Evolutionary conservation across 1,139 yeast genomes (phyloP).

Genomic region (Suhomyces bolitotheri): DNA sequence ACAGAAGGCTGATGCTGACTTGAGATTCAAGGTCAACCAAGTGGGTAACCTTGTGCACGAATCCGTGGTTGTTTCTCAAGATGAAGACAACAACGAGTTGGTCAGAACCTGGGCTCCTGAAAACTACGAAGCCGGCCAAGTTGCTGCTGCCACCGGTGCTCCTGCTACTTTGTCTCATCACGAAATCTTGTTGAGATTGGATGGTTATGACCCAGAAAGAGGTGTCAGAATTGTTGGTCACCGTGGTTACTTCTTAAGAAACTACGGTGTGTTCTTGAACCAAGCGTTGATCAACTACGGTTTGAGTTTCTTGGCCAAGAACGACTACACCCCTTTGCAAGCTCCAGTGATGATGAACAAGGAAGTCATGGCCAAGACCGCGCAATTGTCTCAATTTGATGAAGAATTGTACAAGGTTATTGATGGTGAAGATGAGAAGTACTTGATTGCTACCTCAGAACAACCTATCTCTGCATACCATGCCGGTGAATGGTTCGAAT

Average conservation of each 20-base stretch:
- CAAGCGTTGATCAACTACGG: constrained; percentile 98
- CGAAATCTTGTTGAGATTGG: constrained; percentile 88
- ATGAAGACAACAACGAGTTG: constrained; percentile 88
- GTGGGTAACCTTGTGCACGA: constrained; percentile 95
- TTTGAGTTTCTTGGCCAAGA: constrained; percentile 73
- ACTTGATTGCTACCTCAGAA: constrained; percentile 96
- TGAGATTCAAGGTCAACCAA: constrained; percentile 78
- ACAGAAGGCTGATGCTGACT: constrained; percentile 72
- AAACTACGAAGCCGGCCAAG: constrained; percentile 52
- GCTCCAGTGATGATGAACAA: constrained; percentile 99
- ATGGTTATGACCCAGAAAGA: constrained; percentile 98
- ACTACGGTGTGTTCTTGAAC: constrained; percentile 93
- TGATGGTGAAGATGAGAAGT: constrained; percentile 97
- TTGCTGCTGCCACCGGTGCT: constrained; percentile 72
- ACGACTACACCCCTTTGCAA: constrained; percentile 87
- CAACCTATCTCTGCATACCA: constrained; percentile 99
- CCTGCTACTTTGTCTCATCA: constrained; percentile 90
- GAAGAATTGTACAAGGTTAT: constrained; percentile 96
- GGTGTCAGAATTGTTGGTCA: constrained; percentile 98
- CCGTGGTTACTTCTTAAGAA: constrained; percentile 95
- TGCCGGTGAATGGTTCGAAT: constrained; percentile 97
- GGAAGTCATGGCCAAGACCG: constrained; percentile 99
- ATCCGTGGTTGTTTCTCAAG: constrained; percentile 80
- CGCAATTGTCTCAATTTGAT: constrained; percentile 95
- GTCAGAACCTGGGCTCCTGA: constrained; percentile 86